Base-by-base conservation (phyloP, 306 rosid genomes). In the Vachellia collinsii region DNA sequence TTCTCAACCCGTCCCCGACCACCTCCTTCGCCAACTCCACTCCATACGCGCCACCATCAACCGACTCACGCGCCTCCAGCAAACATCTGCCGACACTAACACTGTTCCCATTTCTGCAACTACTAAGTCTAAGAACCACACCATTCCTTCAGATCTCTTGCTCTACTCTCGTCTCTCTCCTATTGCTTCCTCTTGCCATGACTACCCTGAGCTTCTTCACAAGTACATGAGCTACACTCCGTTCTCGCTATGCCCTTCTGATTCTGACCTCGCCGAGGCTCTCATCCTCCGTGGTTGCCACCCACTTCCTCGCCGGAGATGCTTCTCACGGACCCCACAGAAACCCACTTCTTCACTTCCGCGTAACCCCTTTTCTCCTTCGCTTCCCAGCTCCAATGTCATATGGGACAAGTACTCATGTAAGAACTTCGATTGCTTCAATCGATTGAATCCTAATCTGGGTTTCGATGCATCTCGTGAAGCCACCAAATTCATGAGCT, bases 301-400 rank as follows among this genome's bases (percentile, higher is more conserved):
- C 82, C 99, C 99, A 0, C 99, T 95, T 80, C 99, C 99, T 25
- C 97, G 99, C 79, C 98, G 99, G 4, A 81, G 99, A 1, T 95
- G 99, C 78, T 95, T 95, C 82, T 77, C 98, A 50, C 74, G 51
- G 70, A 93, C 99, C 64, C 96, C 97, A 3, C 82, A 70, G 7
- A 91, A 90, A 19, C 97, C 88, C 51, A 66, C 90, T 0, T 53
- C 82, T 19, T 81, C 94, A 5, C 92, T 94, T 68, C 90, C 97
- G 0, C 62, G 72, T 1, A 34, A 83, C 53, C 92, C 97, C 3
- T 93, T 94, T 23, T 87, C 87, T 41, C 42, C 88, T 29, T 83
- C 90, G 4, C 85, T 94, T 8, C 94, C 94, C 0, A 93, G 88
- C 47, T 78, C 90, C 41, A 70, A 77, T 2, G 82, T 94, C 2